A percentile compares a stretch with the other conserved stretches of the same genome.
Conservation (phyloP, 345 rosid genomes). For the Populus deltoides region DNA sequence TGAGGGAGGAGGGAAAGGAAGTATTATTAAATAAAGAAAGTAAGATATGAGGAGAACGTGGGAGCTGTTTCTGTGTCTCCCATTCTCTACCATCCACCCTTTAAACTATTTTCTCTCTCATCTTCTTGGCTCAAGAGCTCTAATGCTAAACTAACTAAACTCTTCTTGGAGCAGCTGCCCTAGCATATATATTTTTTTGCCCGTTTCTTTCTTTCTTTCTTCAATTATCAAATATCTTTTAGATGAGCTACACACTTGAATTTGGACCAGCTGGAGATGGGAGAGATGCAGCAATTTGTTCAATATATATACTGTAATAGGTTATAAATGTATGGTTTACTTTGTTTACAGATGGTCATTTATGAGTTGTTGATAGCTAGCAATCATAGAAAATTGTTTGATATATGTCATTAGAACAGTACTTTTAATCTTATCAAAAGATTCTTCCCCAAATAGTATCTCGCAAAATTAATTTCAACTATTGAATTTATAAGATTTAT, state of each 20-base stretch:
- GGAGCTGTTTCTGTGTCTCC: constrained; percentile 87
- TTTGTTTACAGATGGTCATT: background rate
- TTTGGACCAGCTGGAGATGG: background rate
- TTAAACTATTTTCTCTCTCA: constrained; percentile 40
- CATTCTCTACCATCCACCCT: constrained; percentile 34
- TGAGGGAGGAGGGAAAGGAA: background rate
- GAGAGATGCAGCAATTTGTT: background rate
- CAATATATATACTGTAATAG: background rate
- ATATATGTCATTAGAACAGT: background rate
- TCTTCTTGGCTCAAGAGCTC: constrained; percentile 77
- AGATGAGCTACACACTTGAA: background rate
- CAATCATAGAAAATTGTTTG: background rate
- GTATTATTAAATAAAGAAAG: constrained; percentile 14
- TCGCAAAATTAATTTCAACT: background rate
- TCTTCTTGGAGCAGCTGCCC: constrained; percentile 45
- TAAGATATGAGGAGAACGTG: constrained; percentile 71
- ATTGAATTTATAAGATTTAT: background rate
- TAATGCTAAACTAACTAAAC: constrained; percentile 24
- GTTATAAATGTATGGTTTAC: background rate
- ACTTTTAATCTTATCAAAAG: background rate
- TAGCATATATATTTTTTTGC: background rate
- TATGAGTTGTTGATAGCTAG: background rate
- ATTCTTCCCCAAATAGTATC: background rate
- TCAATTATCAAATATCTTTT: background rate
- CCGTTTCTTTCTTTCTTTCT: background rate